Evolutionary conservation across 768 basidiomycete genomes (phyloP), one percentile per base, ranked within the genome.

Genomic region (Royoungia palumana): DNA sequence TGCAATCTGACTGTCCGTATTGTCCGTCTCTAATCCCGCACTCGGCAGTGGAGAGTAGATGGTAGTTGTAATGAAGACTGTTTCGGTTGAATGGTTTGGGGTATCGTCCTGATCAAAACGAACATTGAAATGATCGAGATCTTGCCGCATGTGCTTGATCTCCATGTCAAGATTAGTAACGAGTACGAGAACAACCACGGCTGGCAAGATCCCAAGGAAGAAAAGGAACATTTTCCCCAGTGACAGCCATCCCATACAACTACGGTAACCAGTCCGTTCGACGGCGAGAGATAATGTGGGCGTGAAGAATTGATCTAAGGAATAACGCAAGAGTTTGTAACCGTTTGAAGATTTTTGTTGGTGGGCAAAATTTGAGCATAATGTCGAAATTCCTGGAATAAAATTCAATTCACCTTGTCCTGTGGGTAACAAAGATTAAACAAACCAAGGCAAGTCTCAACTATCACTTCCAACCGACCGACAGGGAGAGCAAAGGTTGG

Each of bases 401-500:
- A 25, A 21, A 37, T 38, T 52, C 22, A 57, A 50, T 38, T 19
- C 27, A 36, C 44, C 16, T n/a, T 57, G 30, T 22, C 41, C 14
- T 47, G 13, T 36, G 25, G n/a, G 13, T 3, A 39, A 25, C 28
- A 22, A 21, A 28, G 13, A 20, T n/a, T 19, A 32, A 30, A 60
- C 79, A 51, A 63, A 85, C 88, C 84, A 54, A 74, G 58, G 54
- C 70, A 64, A 17, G 66, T 62, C 40, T 82, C 80, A 42, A 90
- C 63, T 19, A 72, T 71, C 2, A 87, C 83, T 59, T 86, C 81
- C 49, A 89, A 66, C 60, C 75, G 73, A 38, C 82, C 82, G 36
- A 90, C 70, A 7, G 86, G 80, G n/a, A 89, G 67, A 4, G 79
- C 63, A 58, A 91, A 91, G n/a, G 80, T 79, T 8, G 89, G 89